Evolutionary conservation across 345 rosid species (phyloP).

Genomic region (Trapa bicornis): DNA sequence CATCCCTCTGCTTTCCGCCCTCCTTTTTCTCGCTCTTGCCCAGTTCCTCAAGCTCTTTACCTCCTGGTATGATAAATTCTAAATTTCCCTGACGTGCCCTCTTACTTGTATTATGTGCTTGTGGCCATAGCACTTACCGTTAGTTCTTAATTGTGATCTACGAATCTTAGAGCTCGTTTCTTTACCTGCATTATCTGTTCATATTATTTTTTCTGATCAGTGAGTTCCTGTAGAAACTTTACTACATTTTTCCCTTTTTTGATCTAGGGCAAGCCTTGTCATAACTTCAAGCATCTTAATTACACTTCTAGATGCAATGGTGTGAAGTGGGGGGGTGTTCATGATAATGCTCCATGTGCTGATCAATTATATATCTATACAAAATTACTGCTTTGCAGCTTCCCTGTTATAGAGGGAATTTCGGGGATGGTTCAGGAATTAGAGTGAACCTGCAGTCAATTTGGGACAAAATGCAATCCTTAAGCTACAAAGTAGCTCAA

Average conservation of each 20-base stretch:
- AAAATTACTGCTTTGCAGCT: background rate
- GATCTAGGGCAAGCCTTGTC: background rate
- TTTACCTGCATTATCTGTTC: background rate
- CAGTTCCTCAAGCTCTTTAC: slow-evolving; percentile 50
- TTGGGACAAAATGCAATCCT: background rate
- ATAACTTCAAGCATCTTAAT: no score
- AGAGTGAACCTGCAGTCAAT: background rate
- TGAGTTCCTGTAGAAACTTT: no score
- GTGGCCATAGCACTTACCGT: no score
- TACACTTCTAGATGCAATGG: no score
- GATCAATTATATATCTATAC: background rate
- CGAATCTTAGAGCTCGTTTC: background rate
- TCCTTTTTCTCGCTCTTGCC: slow-evolving; percentile 32
- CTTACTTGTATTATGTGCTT: no score
- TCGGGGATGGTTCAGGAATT: background rate
- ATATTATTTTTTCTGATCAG: no score
- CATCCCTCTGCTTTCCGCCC: slow-evolving; percentile 36
- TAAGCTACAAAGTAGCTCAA: background rate
- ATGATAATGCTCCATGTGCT: background rate
- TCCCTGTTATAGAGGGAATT: background rate
- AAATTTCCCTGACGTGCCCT: background rate
- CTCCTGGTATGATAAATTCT: slow-evolving; percentile 21
- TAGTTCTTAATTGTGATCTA: background rate
- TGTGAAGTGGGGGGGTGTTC: background rate
- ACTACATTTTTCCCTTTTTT: no score